Evolutionary conservation across 2,329 filamentous ascomycete species (phyloP), one percentile per base, ranked within the genome.

Genomic region (Aspergillus vadensis): DNA sequence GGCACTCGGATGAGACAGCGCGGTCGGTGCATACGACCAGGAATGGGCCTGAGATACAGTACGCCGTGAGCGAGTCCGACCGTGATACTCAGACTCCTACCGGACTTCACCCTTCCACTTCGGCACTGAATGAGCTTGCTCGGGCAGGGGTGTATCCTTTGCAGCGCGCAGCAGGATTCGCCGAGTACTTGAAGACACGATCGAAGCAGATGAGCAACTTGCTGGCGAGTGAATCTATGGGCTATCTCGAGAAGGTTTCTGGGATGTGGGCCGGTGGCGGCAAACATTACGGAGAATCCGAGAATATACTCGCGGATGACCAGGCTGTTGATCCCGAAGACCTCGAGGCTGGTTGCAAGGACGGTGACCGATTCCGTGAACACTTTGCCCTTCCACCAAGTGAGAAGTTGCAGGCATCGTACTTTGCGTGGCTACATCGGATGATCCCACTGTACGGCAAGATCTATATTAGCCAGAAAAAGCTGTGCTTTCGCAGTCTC

Each of bases 201-300:
- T 89, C 92, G 21, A 90, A 91, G 67, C 87, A 87, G 36, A 91
- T 98, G 87, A 91, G 91, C 62, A 91, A 83, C 27, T 79, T 96
- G 8, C 79, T 98, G 49, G 91, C 94, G 6, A 91, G 89, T 0
- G 93, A 97, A 74, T 96, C 94, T 0, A 96, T 97, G 88, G 92
- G 92, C 1, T 98, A 98, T 72, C 89, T 97, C 32, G 93, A 96
- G 72, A 98, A 97, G 75, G 93, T 98, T 0, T 96, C 94, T 0
- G 94, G 92, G 39, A 98, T 98, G 91, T 95, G 95, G 87, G 91
- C 92, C 67, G 95, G 95, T 36, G 91, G 91, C 12, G 88, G 89
- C 68, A 92, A 89, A 69, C 94, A 98, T 76, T 99, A 98, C 70
- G 88, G 89, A 53, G 90, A 92, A 19, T 85, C 84, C 21, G 87